A percentile compares a stretch with the other conserved stretches of the same genome.
Evolutionary conservation across 140 eudicot species (phyloP).

Genomic region (Ambrosia hybrid): DNA sequence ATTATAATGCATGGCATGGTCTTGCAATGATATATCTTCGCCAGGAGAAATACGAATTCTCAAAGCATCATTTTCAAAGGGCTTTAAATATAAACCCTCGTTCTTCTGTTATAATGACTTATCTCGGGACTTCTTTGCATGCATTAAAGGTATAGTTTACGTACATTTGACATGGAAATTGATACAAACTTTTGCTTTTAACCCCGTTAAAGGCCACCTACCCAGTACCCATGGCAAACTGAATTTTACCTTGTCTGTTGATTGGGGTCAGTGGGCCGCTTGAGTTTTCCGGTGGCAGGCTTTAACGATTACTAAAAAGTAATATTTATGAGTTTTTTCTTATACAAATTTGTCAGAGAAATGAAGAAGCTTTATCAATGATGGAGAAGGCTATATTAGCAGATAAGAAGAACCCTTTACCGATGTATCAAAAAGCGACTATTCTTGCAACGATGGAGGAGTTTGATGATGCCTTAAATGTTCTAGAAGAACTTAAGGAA

Average conservation of each 20-base stretch:
- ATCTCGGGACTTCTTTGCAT: slow-evolving; percentile 93
- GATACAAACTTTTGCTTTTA: background rate
- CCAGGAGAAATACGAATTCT: slow-evolving; percentile 92
- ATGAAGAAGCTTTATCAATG: slow-evolving; percentile 75
- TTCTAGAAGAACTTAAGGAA: slow-evolving; percentile 93
- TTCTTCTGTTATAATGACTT: slow-evolving; percentile 93
- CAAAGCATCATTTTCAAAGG: slow-evolving; percentile 93
- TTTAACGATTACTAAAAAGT: background rate
- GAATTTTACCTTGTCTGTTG: no score
- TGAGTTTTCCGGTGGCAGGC: no score
- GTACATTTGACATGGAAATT: background rate
- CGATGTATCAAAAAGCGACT: slow-evolving; percentile 94
- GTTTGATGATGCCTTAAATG: slow-evolving; percentile 70
- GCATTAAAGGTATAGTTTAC: slow-evolving; percentile 62
- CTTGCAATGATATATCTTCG: slow-evolving; percentile 97
- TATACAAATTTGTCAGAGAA: slow-evolving; percentile 50
- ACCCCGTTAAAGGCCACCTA: no score
- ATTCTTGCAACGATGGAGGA: slow-evolving; percentile 83
- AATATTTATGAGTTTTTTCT: background rate
- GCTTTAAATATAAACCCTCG: slow-evolving; percentile 76
- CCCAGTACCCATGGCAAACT: no score
- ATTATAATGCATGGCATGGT: slow-evolving; percentile 98
- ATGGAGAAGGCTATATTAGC: slow-evolving; percentile 93
- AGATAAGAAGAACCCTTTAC: slow-evolving; percentile 95
- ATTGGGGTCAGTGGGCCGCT: no score